Evolutionary conservation across 257 asterid genomes (phyloP), one percentile per base, ranked within the genome.

Genomic region (Jaltomata sinuosa): DNA sequence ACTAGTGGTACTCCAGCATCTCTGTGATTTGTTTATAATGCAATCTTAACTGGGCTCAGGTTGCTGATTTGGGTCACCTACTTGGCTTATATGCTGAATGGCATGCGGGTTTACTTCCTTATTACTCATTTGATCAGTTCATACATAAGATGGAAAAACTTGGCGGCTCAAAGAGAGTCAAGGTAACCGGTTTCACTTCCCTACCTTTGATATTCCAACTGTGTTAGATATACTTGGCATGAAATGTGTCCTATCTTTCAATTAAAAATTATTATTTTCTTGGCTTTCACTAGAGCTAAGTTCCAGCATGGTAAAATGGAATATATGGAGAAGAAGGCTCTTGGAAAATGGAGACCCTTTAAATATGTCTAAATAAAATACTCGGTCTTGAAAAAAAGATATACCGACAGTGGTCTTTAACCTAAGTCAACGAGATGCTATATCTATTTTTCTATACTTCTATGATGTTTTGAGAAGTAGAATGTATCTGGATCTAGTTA

Each of bases 31-130:
- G 81, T 15, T 74, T 49, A 74, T 25, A 25, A 1, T 77, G 6
- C 45, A 47, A 49, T 18, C 62, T 80, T 65, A 67, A 40, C 64
- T 38, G 74, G 19, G n/a, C 84, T 25, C 94, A 96, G 99, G 94
- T 93, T 36, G 85, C 88, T 84, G 99, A 96, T 91, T 89, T 96
- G 86, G 87, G 89, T 55, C 89, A 92, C 86, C 93, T 96, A 65
- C 96, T 96, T 85, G 87, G 94, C 84, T 86, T 94, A 71, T 94
- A 96, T 85, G 93, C 93, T 65, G 98, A 96, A 34, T 96, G 99
- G 99, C 95, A 96, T 87, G 87, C 94, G 5, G 92, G 88, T 29
- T 88, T 96, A 47, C 89, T 96, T 84, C 99, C 99, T 62, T 96
- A 93, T 83, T 96, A 92, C 86, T 88, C 89, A 82, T 94, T 96